These are phyloP conservation scores for Spathaspora boniae DNA, from an alignment of 805 yeast species.

Conservation along the genomic window DNA sequence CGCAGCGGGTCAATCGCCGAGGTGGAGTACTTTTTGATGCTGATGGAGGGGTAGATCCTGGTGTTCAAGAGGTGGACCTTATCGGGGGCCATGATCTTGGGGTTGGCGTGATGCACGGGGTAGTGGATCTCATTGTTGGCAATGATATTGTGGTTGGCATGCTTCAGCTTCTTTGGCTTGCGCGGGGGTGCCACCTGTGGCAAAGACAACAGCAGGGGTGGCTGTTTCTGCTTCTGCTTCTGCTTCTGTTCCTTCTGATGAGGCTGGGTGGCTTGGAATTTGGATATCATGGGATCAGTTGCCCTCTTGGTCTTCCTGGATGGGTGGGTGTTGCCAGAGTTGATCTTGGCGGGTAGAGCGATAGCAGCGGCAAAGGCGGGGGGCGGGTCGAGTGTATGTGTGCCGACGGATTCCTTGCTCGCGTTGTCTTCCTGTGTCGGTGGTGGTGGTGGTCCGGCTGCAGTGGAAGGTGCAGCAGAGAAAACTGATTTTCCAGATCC, in stretches of 20 bases:
- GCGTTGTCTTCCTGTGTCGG: too few relatives aligned
- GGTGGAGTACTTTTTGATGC: constrained; percentile 59
- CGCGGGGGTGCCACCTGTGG: constrained; percentile 2
- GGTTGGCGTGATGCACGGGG: constrained; percentile 12
- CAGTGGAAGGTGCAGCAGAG: too few relatives aligned
- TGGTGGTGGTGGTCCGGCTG: too few relatives aligned
- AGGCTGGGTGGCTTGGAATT: constrained; percentile 1
- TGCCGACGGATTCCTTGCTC: too few relatives aligned
- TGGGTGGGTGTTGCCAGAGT: too few relatives aligned
- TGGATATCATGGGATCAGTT: constrained; percentile 3
- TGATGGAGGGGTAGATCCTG: constrained; percentile 17
- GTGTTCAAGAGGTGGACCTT: constrained; percentile 7
- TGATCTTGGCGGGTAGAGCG: too few relatives aligned
- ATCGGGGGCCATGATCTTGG: constrained; percentile 7
- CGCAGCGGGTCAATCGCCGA: constrained; percentile 62
- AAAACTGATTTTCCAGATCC: too few relatives aligned
- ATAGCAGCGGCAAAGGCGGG: too few relatives aligned
- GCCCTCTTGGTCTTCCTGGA: too few relatives aligned
- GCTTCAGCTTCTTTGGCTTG: not conserved
- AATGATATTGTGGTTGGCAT: not conserved
- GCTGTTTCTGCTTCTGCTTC: not conserved
- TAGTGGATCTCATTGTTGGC: constrained; percentile 10
- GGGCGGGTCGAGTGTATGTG: too few relatives aligned
- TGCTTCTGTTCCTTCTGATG: not conserved
- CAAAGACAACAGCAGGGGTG: not conserved